Percentiles rank a stretch among this genome's conserved stretches.
phyloP scores from a whole-genome alignment of 2,329 filamentous ascomycete genomes.

The Penicillium sp. region DNA sequence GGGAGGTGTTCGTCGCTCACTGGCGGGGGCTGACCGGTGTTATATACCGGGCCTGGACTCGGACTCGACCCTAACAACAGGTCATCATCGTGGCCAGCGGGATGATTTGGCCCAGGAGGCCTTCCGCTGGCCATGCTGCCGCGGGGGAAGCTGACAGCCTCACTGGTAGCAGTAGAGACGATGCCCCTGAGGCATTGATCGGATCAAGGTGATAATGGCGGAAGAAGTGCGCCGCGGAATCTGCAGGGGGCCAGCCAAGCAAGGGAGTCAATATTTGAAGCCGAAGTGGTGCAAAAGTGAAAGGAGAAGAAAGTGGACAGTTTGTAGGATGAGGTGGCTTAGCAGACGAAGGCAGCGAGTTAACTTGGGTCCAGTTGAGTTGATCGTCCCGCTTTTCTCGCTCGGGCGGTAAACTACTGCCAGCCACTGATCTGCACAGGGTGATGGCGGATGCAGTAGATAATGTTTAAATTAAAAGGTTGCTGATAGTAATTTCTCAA shows the following conservation, averaged over 20 bases:
- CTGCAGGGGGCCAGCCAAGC: constrained; percentile 6
- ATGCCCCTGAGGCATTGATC: constrained; percentile 45
- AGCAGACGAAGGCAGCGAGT: constrained; percentile 22
- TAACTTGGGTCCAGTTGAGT: constrained; percentile 19
- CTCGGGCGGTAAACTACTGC: constrained; percentile 20
- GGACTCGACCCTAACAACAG: constrained; percentile 45
- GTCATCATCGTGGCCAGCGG: constrained; percentile 47
- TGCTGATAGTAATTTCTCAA: not conserved
- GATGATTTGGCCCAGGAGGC: constrained; percentile 54
- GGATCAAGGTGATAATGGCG: constrained; percentile 12
- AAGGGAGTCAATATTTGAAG: constrained; percentile 7
- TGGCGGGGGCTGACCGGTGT: constrained; percentile 73
- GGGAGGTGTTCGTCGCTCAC: constrained; percentile 79
- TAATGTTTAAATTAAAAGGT: not conserved
- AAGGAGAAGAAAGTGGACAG: constrained; percentile 10
- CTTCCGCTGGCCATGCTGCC: constrained; percentile 54
- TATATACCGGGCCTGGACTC: constrained; percentile 58
- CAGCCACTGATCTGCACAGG: constrained; percentile 6
- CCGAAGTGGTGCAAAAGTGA: constrained; percentile 2
- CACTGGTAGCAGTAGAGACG: constrained; percentile 26
- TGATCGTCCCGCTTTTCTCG: constrained; percentile 24
- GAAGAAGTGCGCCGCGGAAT: constrained; percentile 11
- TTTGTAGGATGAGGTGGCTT: constrained; percentile 26
- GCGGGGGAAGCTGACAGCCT: constrained; percentile 39
- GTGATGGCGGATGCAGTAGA: not conserved